Conservation (phyloP, 129 eudicot genomes). For the Daucus carota region DNA sequence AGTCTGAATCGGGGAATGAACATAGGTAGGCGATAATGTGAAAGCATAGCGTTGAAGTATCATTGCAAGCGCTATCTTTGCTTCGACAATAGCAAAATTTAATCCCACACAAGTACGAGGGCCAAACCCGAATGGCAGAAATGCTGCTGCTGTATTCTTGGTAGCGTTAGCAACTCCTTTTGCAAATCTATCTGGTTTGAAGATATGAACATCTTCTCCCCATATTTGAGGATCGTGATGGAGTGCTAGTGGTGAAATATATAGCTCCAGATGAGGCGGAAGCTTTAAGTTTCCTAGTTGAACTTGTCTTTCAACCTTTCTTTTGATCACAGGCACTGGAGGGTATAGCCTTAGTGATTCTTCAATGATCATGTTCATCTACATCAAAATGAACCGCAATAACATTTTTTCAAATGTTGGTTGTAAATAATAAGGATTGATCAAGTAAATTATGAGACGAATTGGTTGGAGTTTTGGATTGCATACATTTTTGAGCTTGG, state of each 20-base stretch:
- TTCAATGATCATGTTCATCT: conserved; percentile 73
- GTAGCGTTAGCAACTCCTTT: conserved; percentile 64
- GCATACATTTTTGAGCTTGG: conserved; percentile 50
- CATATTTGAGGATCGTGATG: conserved; percentile 69
- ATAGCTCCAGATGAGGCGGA: conserved; percentile 40
- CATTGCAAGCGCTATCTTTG: conserved; percentile 60
- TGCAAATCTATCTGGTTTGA: conserved; percentile 69
- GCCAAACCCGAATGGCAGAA: conserved; percentile 70
- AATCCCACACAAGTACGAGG: conserved; percentile 66
- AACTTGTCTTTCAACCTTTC: conserved; percentile 30
- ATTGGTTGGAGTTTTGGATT: background rate
- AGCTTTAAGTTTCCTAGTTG: conserved; percentile 44
- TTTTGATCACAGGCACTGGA: conserved; percentile 39
- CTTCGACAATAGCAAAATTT: conserved; percentile 51
- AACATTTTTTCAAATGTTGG: background rate
- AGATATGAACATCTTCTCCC: conserved; percentile 64
- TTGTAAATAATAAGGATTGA: background rate
- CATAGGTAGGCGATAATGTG: conserved; percentile 47
- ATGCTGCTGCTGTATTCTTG: conserved; percentile 47
- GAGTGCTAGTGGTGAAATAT: conserved; percentile 51
- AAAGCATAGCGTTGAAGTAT: conserved; percentile 50
- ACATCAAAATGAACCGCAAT: background rate
- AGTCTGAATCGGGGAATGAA: conserved; percentile 54
- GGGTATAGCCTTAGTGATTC: conserved; percentile 74
- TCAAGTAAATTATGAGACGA: background rate